Conservation (phyloP, 2,329 filamentous ascomycete genomes). For the Diaporthe helianthi region DNA sequence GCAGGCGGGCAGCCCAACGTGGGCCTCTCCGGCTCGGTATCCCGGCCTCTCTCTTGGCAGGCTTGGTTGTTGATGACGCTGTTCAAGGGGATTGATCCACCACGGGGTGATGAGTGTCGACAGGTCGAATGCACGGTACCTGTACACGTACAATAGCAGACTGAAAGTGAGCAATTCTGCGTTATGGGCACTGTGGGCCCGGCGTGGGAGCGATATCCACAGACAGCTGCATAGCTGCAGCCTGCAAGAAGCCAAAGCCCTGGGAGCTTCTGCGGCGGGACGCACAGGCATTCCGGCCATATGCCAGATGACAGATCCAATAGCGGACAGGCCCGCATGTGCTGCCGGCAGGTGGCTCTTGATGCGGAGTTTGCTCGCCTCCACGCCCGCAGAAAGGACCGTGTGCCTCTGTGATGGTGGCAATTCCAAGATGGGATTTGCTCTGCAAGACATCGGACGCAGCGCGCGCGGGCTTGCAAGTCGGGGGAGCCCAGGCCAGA, state of each 20-base stretch:
- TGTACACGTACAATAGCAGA: neutral
- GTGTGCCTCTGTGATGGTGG: constrained; percentile 22
- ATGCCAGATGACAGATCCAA: constrained; percentile 29
- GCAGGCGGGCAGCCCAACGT: constrained; percentile 4
- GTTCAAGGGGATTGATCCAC: constrained; percentile 12
- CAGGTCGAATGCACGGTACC: neutral
- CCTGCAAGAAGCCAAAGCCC: constrained; percentile 29
- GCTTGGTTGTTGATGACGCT: constrained; percentile 19
- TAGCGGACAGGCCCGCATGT: constrained; percentile 31
- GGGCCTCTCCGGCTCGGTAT: constrained; percentile 16
- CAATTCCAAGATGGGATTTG: constrained; percentile 18
- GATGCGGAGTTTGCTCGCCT: constrained; percentile 11
- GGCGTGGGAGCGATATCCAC: constrained; percentile 21
- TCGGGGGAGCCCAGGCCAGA: neutral
- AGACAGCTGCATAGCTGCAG: constrained; percentile 30
- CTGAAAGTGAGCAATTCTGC: neutral
- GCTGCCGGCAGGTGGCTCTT: constrained; percentile 29
- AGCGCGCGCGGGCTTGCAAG: constrained; percentile 21
- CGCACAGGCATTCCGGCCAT: constrained; percentile 24
- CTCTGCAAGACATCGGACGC: constrained; percentile 26
- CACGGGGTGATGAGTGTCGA: constrained; percentile 14
- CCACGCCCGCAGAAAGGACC: constrained; percentile 16
- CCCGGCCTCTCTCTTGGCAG: constrained; percentile 21
- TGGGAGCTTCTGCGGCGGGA: constrained; percentile 31
- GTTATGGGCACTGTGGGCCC: constrained; percentile 1